A percentile compares a stretch with the other conserved stretches of the same genome.
These are phyloP conservation scores for Stachybotrys chlorohalonatus DNA, from an alignment of 2,329 filamentous ascomycete species.

Conservation along the genomic window DNA sequence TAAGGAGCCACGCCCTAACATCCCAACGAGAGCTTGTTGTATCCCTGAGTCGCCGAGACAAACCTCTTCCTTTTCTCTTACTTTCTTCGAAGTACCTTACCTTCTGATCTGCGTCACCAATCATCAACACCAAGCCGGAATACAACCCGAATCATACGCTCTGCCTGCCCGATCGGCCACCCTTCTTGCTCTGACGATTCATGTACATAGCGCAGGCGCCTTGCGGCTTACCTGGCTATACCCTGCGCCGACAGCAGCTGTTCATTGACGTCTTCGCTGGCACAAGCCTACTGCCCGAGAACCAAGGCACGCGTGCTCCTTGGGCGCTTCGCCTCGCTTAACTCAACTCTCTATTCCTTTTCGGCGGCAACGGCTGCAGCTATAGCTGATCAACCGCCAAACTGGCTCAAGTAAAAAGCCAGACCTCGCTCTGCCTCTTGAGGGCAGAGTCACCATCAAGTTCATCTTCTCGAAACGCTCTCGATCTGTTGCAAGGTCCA, in stretches of 20 bases:
- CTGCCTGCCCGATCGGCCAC: not conserved
- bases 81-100: not conserved
- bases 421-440: constrained; percentile 30
- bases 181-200: not conserved
- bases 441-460: constrained; percentile 28
- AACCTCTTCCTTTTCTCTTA: not conserved
- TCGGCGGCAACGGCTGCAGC: constrained; percentile 5
- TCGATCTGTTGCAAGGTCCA: constrained; percentile 17
- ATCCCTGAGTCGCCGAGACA: constrained; percentile 18
- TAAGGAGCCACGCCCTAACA: not conserved
- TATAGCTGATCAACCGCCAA: constrained; percentile 18
- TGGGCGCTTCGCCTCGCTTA: not conserved
- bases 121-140: not conserved
- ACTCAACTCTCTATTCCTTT: constrained; percentile 6
- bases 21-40: constrained; percentile 11
- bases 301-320: not conserved
- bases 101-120: not conserved
- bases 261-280: not conserved
- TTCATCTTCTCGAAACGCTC: constrained; percentile 15
- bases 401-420: constrained; percentile 33
- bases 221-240: not conserved
- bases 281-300: not conserved
- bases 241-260: not conserved
- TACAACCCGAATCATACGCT: not conserved
- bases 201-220: not conserved